These are phyloP conservation scores for Fragilaria crotonensis DNA, from an alignment of 108 stramenopile species.

Conservation along the genomic window DNA sequence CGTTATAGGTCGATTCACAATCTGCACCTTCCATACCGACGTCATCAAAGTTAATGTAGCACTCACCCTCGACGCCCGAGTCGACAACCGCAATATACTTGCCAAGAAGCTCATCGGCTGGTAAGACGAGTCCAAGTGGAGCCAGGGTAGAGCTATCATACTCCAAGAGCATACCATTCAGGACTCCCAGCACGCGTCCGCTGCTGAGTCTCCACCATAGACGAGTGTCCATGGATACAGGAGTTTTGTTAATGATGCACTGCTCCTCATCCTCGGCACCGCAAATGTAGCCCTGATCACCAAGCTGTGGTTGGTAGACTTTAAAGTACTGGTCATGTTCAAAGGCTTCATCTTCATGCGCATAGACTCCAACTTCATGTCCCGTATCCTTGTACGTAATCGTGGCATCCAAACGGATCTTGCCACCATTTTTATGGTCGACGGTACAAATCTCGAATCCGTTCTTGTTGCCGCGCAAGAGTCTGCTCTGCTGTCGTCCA, in stretches of 20 bases:
- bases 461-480: conserved; percentile 66
- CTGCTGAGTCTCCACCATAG: conserved; percentile 93
- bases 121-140: conserved; percentile 89
- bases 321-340: conserved; percentile 77
- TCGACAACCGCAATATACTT: conserved; percentile 66
- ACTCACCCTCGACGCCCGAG: conserved; percentile 35
- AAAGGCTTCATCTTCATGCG: conserved; percentile 67
- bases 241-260: conserved; percentile 16
- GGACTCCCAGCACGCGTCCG: conserved; percentile 86
- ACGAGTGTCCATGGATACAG: conserved; percentile 39
- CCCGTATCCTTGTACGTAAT: conserved; percentile 38
- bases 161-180: conserved; percentile 86
- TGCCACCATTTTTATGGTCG: conserved; percentile 62
- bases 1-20: conserved; percentile 34
- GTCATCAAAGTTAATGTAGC: conserved; percentile 31
- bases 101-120: conserved; percentile 67
- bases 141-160: conserved; percentile 86
- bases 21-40: conserved; percentile 62
- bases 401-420: conserved; percentile 53
- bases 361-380: conserved; percentile 19
- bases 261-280: conserved; percentile 26
- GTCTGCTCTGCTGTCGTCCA: conserved; percentile 66
- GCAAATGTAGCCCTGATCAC: conserved; percentile 42
- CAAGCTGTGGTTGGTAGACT: conserved; percentile 41
- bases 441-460: conserved; percentile 78